Base-by-base conservation (phyloP, 2,329 filamentous ascomycete genomes). In the Aspergillus quadrilineatus region DNA sequence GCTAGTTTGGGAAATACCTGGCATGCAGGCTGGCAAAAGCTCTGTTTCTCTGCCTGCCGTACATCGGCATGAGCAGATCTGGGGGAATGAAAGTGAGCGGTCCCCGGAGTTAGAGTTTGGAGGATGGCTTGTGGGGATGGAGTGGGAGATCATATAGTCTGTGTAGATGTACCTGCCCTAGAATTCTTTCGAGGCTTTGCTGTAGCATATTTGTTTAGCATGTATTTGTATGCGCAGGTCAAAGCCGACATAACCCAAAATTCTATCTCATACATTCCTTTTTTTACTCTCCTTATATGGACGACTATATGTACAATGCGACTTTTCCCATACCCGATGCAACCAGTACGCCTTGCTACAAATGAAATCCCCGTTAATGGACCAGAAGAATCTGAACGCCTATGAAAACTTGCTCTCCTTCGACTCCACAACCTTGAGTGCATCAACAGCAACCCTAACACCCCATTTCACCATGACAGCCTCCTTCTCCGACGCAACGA, bases 401-500 rank as follows among this genome's bases (percentile, higher is more conserved):
- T 14, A 57, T 55, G 22, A 30, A 9, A 50, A 32, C 10, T 28
- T 30, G 5, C 41, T 50, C 28, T 45, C 36, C 43, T 63, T 57
- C 22, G 65, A 65, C 6, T 69, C 64, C 17, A 73, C 67, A 32
- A 67, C 66, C 63, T 72, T 75, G 58, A 78, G 62, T 42, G 77
- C 73, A 65, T 75, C 72, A 46, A 74, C 63, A 3, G 74, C 74
- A 34, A 74, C 66, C 63, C 67, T 73, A 57, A 74, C 75, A 42
- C 78, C 71, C 78, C 77, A 71, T 67, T 73, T 71, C 44, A 87
- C 74, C 12, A 77, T 71, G 54, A 80, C 81, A 61, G 72, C 76
- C 63, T 87, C 84, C 46, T 75, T 73, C 57, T 77, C 77, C n/a
- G 71, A 76, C 34, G 74, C 74, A 22, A 77, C 73, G 56, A 81